A percentile compares a stretch with the other conserved stretches of the same genome.
phyloP scores from a whole-genome alignment of 345 rosid genomes.

The Garcia nutans region DNA sequence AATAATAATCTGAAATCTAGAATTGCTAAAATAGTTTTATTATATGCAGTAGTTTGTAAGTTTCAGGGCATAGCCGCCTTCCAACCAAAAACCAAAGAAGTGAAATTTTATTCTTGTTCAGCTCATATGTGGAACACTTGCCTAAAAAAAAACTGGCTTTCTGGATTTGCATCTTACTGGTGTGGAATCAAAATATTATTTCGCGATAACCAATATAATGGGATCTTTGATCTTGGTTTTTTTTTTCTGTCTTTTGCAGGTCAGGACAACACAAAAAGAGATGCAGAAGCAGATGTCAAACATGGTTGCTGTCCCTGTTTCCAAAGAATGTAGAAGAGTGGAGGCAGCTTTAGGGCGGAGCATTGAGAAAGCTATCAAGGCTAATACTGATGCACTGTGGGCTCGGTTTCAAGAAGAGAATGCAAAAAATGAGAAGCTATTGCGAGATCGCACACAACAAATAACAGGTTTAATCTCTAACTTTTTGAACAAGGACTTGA shows the following conservation, averaged over 20 bases:
- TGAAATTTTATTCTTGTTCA: no score
- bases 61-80: no score
- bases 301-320: slow-evolving; percentile 49
- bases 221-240: neutral
- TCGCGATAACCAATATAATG: neutral
- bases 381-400: slow-evolving; percentile 77
- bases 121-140: no score
- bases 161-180: neutral
- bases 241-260: slow-evolving; percentile 40
- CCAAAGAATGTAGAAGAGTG: slow-evolving; percentile 75
- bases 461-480: slow-evolving; percentile 49
- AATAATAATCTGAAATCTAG: neutral
- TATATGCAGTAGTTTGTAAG: no score
- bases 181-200: neutral
- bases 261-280: slow-evolving; percentile 64
- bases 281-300: slow-evolving; percentile 74
- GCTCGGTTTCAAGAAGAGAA: slow-evolving; percentile 77
- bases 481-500: slow-evolving; percentile 62
- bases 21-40: no score
- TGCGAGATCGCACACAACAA: slow-evolving; percentile 58
- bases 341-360: slow-evolving; percentile 67
- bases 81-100: no score
- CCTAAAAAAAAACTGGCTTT: neutral
- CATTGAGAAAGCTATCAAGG: slow-evolving; percentile 70
- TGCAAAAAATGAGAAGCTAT: slow-evolving; percentile 60